Evolutionary conservation across 306 rosid species (phyloP), one percentile per base, ranked within the genome.

Genomic region (Hippophae gyantsensis): DNA sequence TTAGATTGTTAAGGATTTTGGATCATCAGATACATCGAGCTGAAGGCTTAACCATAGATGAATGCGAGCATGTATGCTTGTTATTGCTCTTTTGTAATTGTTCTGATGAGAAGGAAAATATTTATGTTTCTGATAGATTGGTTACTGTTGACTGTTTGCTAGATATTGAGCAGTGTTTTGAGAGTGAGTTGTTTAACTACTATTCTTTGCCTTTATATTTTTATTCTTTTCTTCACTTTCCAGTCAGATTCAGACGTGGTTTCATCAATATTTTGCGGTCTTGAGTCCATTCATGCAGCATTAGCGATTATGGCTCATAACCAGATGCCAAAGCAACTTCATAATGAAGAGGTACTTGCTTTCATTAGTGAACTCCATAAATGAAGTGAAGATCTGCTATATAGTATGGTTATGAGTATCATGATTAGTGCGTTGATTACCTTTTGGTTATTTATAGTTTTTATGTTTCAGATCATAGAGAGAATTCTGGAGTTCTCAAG

Each of bases 221-320:
- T 13, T 54, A 38, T 65, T 40, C 43, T 45, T 43, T 41, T 74
- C 45, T 71, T 60, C 48, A 51, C 60, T 61, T 83, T 80, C 73
- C 89, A 92, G 99, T 82, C 83, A 65, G 86, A 83, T 82, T 85
- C 95, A 61, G 92, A 86, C 58, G 67, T 67, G 66, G 66, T 88
- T 80, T 81, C 86, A 10, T 73, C 96, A 41, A 64, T 92, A 70
- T 79, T 82, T 66, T 76, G 83, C 69, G 96, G 93, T 5, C 74
- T 92, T 71, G 97, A 92, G 86, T 82, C 99, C 72, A 92, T 92
- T 71, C 99, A 92, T 79, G 93, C 96, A 48, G 92, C 96, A 11
- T 77, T 92, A 55, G 82, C 86, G 23, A 83, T 92, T 74, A 92
- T 92, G 97, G 80, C 95, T 52, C 74, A 85, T 61, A 65, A 72